Evolutionary conservation across 139 green algal genomes (phyloP).

Genomic region (Zygnema cylindricum): DNA sequence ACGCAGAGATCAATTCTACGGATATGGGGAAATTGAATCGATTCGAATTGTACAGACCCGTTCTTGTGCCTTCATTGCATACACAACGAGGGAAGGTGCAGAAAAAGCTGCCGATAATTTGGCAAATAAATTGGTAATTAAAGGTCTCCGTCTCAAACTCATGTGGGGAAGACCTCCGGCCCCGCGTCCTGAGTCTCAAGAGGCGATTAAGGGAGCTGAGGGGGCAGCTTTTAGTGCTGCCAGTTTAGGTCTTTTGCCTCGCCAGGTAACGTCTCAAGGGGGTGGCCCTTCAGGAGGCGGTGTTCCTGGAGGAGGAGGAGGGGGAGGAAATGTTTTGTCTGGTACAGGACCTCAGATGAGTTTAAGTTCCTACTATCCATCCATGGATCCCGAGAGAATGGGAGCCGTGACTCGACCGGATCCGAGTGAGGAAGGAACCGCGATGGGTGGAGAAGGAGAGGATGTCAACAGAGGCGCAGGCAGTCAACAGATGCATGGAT

Average conservation of each 20-base stretch:
- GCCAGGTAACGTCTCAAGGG: background rate
- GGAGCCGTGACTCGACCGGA: background rate
- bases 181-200: conserved; percentile 4
- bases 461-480: background rate
- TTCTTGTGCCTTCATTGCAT: conserved; percentile 88
- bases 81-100: conserved; percentile 73
- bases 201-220: background rate
- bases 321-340: no score
- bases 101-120: conserved; percentile 86
- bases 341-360: background rate
- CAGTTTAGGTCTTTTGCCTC: background rate
- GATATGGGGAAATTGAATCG: conserved; percentile 82
- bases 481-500: background rate
- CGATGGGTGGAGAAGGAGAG: background rate
- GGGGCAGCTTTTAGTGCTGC: background rate
- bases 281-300: background rate
- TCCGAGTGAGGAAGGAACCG: background rate
- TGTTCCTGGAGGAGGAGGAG: background rate
- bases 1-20: conserved; percentile 78
- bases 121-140: conserved; percentile 79
- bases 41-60: conserved; percentile 70
- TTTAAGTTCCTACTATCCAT: conserved; percentile 44
- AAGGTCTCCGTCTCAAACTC: conserved; percentile 80
- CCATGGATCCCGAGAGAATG: conserved; percentile 58
- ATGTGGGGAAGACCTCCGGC: conserved; percentile 88